Evolutionary conservation across 2,329 filamentous ascomycete genomes (phyloP), one percentile per base, ranked within the genome.

Genomic region (Phoma sp.): DNA sequence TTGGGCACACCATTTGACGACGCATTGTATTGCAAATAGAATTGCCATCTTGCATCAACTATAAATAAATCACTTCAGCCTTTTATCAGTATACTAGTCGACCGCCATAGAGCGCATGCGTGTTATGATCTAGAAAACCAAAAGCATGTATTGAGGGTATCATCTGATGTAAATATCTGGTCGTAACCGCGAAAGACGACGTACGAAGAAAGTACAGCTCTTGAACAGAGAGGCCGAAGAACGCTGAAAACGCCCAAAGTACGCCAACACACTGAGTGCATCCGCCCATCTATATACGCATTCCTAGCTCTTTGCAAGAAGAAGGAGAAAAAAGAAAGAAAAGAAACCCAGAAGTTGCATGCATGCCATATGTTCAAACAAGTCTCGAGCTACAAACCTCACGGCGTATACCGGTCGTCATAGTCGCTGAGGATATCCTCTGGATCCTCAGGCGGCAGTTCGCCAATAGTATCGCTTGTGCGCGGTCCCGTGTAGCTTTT

Each of bases 401-500:
- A 73, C 33, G 68, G 67, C 21, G 62, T 58, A n/a, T 17, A 55
- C 25, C 52, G 39, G 19, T 55, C 52, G 22, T 70, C 70, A 44
- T 74, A 73, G 47, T 74, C 72, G 54, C 65, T 68, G 22, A 75
- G 57, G 22, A 75, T 68, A 19, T 72, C 73, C 33, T 76, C 74
- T n/a, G 74, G 73, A 35, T 77, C 76, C 41, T 78, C 76, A 0
- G 73, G 71, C 19, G 77, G 74, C 52, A 79, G 67, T 53, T 74
- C 65, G 33, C 76, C 71, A 55, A 81, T 75, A 8, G 81, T 77
- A 44, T 85, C 83, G 49, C 79, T 83, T 4, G 84, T 86, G 32
- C 82, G 79, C 19, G 85, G 85, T 0, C 85, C 85, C 4, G 78
- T 85, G 64, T 87, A 87, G 61, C 79, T 83, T 63, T 75, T 74